Evolutionary conservation across 495 filamentous ascomycete genomes (phyloP), one percentile per base, ranked within the genome.

Genomic region (Talaromyces liani): DNA sequence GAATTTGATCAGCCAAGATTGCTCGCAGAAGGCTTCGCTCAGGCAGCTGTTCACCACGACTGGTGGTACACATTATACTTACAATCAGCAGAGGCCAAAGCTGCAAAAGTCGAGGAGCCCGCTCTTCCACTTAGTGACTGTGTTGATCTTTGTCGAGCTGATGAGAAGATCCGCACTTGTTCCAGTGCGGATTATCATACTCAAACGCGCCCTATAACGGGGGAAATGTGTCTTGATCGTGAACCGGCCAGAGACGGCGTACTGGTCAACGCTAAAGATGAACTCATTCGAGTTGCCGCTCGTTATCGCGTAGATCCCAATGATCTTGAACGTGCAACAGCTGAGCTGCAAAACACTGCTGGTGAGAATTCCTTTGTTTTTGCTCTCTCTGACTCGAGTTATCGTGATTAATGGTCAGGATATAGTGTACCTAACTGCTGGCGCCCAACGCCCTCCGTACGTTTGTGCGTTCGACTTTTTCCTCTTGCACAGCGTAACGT

Each of bases 401-500:
- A 22, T 54, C 14, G n/a, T 22, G 3, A 27, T 14, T 22, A 4
- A n/a, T 4, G n/a, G 63, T 55, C 25, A 49, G 6, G 10, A 41
- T 61, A 24, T 49, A 54, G 60, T 62, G 2, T 62, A 34, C n/a
- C 12, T 51, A 1, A 41, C 60, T 60, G 61, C 54, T n/a, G n/a
- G 55, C 18, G 63, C 65, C 3, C 65, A 69, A 49, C 39, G 33
- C 25, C 58, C 62, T 10, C 67, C 67, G 4, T 53, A 69, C 27
- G 49, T 65, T 36, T 65, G 62, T 33, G 29, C 57, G 3, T 67
- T 58, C 22, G 67, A 67, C 54, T 67, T 67, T 60, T 69, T 65
- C 33, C 62, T 67, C 29, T 22, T 67, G 1, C 65, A 67, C 53
- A 53, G 62, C 22, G 41, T 58, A 14, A 67, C 29, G 39, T 36